phyloP scores from a whole-genome alignment of 805 yeast genomes.

The Yarrowia sp. region DNA sequence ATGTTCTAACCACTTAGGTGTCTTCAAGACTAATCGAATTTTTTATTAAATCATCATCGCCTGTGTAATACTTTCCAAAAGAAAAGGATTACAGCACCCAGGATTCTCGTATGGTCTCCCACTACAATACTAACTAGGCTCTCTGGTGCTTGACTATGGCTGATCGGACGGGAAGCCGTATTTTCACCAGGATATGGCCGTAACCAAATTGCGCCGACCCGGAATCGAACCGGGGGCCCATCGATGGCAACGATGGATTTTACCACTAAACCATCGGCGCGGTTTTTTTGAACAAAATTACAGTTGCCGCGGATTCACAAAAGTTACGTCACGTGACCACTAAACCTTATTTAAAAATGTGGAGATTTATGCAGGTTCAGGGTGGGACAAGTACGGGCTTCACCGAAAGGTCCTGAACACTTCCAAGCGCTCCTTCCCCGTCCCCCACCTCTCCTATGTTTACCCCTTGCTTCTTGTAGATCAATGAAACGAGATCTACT shows the following conservation, averaged over 20 bases:
- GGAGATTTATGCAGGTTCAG: no score
- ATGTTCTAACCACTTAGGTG: slow-evolving; percentile 38
- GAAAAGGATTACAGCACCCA: slow-evolving; percentile 38
- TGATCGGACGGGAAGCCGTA: slow-evolving; percentile 40
- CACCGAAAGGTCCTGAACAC: no score
- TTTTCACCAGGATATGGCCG: slow-evolving; percentile 39
- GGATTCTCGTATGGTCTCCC: slow-evolving; percentile 39
- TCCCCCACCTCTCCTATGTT: no score
- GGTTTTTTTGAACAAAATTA: background rate
- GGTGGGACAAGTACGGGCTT: no score
- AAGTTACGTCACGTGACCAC: background rate
- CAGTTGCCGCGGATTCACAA: background rate
- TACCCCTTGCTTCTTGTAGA: no score
- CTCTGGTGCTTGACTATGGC: slow-evolving; percentile 39
- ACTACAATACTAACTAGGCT: slow-evolving; percentile 39
- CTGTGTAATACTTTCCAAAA: slow-evolving; percentile 14
- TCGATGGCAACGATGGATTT: slow-evolving; percentile 38
- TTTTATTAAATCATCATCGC: slow-evolving; percentile 29
- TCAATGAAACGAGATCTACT: background rate
- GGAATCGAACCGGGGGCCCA: slow-evolving; percentile 39
- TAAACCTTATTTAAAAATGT: background rate
- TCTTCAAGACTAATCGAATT: slow-evolving; percentile 39
- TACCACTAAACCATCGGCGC: slow-evolving; percentile 39
- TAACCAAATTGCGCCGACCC: slow-evolving; percentile 38
- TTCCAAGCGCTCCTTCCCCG: no score